Conservation (phyloP, 164 flowering plant species). For the Malania oleifera region DNA sequence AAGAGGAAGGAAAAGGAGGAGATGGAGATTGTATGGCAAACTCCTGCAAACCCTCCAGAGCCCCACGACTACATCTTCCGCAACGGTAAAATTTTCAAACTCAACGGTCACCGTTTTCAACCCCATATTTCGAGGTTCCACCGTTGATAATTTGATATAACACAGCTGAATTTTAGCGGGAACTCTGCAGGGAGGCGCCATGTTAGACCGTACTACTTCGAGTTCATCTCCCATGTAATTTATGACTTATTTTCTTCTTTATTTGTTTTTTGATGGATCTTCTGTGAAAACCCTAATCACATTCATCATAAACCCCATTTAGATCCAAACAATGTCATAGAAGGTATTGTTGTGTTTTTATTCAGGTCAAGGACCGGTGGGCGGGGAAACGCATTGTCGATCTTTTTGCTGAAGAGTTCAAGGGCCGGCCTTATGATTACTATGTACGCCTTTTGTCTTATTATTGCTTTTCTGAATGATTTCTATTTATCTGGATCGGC, state of each 20-base stretch:
- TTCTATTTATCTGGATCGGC: too few species aligned
- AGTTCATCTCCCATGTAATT: constrained; percentile 82
- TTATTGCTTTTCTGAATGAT: too few species aligned
- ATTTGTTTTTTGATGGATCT: background rate
- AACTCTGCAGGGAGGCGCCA: constrained; percentile 68
- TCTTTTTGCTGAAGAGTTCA: constrained; percentile 83
- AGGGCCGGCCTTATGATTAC: constrained; percentile 74
- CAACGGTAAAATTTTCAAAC: constrained; percentile 40
- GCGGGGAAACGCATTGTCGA: constrained; percentile 88
- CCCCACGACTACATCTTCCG: constrained; percentile 71
- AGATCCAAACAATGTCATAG: too few species aligned
- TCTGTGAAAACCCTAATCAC: constrained; percentile 4
- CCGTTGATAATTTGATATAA: background rate
- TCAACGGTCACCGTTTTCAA: background rate
- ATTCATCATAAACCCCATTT: too few species aligned
- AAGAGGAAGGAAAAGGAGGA: constrained; percentile 10
- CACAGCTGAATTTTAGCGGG: constrained; percentile 19
- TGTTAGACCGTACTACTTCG: constrained; percentile 90
- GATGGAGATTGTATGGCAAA: constrained; percentile 83
- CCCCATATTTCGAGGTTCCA: background rate
- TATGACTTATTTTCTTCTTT: background rate
- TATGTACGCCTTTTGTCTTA: constrained; percentile 39
- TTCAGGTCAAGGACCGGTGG: constrained; percentile 84
- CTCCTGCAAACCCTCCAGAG: constrained; percentile 77
- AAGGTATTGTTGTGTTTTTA: background rate